Evolutionary conservation across 441 rosid species (phyloP), one percentile per base, ranked within the genome.

Genomic region (Euphorbia corollata): DNA sequence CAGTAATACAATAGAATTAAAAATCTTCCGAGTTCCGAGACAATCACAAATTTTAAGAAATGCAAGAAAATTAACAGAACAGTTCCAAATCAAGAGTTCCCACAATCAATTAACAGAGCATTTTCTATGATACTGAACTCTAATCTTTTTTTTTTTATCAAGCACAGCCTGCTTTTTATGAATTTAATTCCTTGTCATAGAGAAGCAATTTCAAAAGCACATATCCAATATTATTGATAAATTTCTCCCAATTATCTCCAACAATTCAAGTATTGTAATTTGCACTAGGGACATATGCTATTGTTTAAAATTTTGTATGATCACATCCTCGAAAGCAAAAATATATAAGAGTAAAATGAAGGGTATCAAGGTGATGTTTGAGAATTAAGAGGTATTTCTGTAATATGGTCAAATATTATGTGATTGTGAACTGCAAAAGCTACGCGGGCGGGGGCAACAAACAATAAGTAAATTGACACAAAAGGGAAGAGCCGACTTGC

Each of bases 401-500:
- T 62, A 23, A 54, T 8, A 56, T 20, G 23, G 48, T 10, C 32
- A 69, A 61, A 51, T 45, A 36, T 61, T 53, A 74, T 60, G 68
- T 53, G 39, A 66, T 39, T 30, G 68, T 45, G 32, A 32, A 63
- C 27, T 22, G 16, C 27, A 72, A 72, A 60, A 59, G 61, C 24
- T 59, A n/a, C 5, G 51, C 10, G 57, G 1, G 51, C 10, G 57
- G 1, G 63, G 71, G 61, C 73, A 71, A 61, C 71, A 68, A 68
- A 12, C 48, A n/a, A 48, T 70, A 53, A 59, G 67, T 7, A 0
- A 54, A 6, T n/a, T 8, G 57, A 20, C 13, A 56, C 8, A n/a
- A 20, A 11, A 41, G 8, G 50, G 19, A 12, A 24, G 5, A 38
- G 3, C 3, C 63, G n/a, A 19, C 22, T 50, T 59, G 68, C 47